Conservation (phyloP, 768 basidiomycete genomes). For the Trametes cubensis region DNA sequence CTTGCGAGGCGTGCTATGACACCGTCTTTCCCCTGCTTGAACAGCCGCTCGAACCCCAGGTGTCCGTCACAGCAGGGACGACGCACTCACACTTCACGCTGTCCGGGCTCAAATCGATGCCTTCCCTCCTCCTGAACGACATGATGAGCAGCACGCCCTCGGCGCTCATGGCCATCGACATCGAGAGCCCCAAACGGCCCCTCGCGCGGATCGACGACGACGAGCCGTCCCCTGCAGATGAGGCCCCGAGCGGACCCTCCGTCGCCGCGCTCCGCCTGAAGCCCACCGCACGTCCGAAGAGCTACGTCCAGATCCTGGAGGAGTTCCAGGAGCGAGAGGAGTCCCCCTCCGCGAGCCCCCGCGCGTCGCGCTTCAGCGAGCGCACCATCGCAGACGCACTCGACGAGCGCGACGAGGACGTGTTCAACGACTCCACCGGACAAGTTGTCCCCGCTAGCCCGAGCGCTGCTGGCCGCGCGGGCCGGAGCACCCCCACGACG, state of each 20-base stretch:
- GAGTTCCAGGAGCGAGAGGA: constrained; percentile 49
- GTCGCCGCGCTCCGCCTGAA: constrained; percentile 36
- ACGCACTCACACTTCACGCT: constrained; percentile 50
- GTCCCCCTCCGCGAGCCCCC: constrained; percentile 28
- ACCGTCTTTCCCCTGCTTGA: constrained; percentile 74
- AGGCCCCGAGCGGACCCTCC: constrained; percentile 7
- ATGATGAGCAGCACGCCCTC: constrained; percentile 30
- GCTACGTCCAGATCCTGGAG: constrained; percentile 67
- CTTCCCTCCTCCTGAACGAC: constrained; percentile 46
- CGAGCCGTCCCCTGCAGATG: background rate
- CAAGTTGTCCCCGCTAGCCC: background rate
- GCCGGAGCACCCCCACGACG: constrained; percentile 21
- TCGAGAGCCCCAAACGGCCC: constrained; percentile 30
- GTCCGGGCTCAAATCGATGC: constrained; percentile 59
- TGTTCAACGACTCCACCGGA: constrained; percentile 14
- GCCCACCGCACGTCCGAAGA: constrained; percentile 50
- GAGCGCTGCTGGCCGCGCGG: background rate
- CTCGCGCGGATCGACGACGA: constrained; percentile 28
- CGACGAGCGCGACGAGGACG: constrained; percentile 33
- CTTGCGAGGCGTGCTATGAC: constrained; percentile 87
- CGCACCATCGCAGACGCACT: constrained; percentile 28
- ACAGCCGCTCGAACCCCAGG: background rate
- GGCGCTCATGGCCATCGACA: constrained; percentile 46
- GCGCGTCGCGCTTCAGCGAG: constrained; percentile 32
- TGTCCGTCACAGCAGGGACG: constrained; percentile 24